Conservation (phyloP, 169 alveolate species). For the Cyclospora cayetanensis region DNA sequence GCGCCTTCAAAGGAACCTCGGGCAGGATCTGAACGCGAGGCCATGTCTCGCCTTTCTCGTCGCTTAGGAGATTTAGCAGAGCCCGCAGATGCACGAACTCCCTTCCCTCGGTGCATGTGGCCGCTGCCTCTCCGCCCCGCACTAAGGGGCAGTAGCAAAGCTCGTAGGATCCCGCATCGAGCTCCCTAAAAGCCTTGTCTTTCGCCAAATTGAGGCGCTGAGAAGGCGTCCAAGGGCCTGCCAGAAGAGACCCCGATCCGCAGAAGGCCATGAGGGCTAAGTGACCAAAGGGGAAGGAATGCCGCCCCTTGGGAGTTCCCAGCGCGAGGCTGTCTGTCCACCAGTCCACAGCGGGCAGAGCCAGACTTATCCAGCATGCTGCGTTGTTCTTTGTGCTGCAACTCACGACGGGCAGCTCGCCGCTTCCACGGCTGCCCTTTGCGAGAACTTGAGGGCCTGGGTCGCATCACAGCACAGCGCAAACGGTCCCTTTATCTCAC, state of each 20-base stretch:
- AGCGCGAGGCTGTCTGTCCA: slow-evolving; percentile 4
- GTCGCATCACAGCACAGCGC: no score
- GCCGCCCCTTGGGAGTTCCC: background rate
- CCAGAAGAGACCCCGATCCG: slow-evolving; percentile 34
- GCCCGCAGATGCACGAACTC: slow-evolving; percentile 30
- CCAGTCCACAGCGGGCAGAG: slow-evolving; percentile 20
- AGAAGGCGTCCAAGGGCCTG: slow-evolving; percentile 30
- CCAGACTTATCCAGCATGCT: slow-evolving; percentile 34
- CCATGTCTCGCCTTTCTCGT: background rate
- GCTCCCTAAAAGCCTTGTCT: background rate
- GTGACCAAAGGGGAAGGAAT: background rate
- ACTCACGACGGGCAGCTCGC: slow-evolving; percentile 32
- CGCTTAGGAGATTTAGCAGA: background rate
- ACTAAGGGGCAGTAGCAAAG: slow-evolving; percentile 53
- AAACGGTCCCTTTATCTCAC: no score
- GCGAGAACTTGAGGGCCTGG: slow-evolving; percentile 28
- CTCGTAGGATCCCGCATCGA: slow-evolving; percentile 38
- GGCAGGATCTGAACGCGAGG: background rate
- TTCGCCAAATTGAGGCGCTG: background rate
- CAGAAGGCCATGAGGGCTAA: slow-evolving; percentile 32
- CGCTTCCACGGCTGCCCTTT: background rate
- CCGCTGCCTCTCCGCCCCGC: slow-evolving; percentile 18
- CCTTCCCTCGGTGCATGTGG: slow-evolving; percentile 16
- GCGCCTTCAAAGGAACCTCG: background rate
- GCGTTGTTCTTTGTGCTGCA: background rate